Conservation (phyloP, 257 asterid species). For the Solanum phureja region DNA sequence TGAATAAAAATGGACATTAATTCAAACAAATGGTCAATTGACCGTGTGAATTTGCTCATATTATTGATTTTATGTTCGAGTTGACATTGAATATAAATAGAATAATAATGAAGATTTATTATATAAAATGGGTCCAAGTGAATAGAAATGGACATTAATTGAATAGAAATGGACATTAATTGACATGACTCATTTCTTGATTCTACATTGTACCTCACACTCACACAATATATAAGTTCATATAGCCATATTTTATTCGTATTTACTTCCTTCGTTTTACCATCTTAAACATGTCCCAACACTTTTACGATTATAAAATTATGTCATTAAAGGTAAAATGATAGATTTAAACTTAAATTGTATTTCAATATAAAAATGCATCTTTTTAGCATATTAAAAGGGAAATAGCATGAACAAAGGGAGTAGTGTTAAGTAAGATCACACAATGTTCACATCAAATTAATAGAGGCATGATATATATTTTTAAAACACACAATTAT, state of each 20-base stretch:
- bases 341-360: background rate
- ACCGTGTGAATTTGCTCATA: background rate
- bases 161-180: too few species aligned
- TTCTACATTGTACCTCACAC: too few species aligned
- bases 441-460: background rate
- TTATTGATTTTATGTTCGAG: background rate
- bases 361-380: background rate
- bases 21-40: too few species aligned
- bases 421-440: background rate
- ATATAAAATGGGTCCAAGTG: background rate
- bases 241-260: too few species aligned
- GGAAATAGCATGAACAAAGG: background rate
- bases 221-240: too few species aligned
- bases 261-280: too few species aligned
- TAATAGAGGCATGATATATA: too few species aligned
- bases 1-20: too few species aligned
- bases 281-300: background rate
- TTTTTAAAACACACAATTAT: background rate
- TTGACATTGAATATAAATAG: background rate
- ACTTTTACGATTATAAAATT: background rate
- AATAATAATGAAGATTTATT: background rate
- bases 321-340: background rate
- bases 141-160: background rate
- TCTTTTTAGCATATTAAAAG: background rate
- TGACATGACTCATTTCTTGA: background rate